Evolutionary conservation across 768 basidiomycete species (phyloP), one percentile per base, ranked within the genome.

Genomic region (Mycena pura): DNA sequence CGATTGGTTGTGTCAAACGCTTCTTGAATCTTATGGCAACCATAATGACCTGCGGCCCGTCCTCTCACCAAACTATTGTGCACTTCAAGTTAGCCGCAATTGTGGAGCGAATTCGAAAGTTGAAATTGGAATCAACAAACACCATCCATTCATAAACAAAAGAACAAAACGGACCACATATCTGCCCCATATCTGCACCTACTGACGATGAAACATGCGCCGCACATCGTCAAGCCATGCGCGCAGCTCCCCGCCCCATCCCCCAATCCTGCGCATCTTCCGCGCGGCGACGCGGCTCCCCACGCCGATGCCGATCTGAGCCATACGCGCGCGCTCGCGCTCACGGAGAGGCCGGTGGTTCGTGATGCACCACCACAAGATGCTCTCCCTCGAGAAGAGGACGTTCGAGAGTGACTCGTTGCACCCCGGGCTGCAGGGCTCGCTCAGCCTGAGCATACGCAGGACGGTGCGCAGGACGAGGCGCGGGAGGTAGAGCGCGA

Each of bases 401-500:
- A 75, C 75, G 24, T 76, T 74, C 10, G 60, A 60, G 47, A 80
- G 64, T 3, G 64, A 71, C 52, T 88, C 84, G 2, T 22, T 3
- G 66, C 86, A 87, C 0, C 84, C 86, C 13, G 78, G 76, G 24
- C 80, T 80, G 64, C 86, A 87, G 0, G 78, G 68, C 1, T 70
- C 55, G 1, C 56, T 39, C 22, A 79, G 60, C 0, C 77, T 54
- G 6, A 82, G 49, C 7, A 85, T 60, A 15, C 86, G 79, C 56
- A 76, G 69, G 15, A 86, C 64, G 0, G 87, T 89, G 39, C 88
- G 78, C 51, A 76, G 60, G 60, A 82, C 64, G 27, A 89, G 64
- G n/a, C 88, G 84, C 19, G 87, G 86, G 57, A 90, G 78, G 72
- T 88, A 89, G 9, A 84, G 70, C 13, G 75, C 14, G 27, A 90